Evolutionary conservation across 2,329 filamentous ascomycete genomes (phyloP).

Genomic region (Blastomyces parvus): DNA sequence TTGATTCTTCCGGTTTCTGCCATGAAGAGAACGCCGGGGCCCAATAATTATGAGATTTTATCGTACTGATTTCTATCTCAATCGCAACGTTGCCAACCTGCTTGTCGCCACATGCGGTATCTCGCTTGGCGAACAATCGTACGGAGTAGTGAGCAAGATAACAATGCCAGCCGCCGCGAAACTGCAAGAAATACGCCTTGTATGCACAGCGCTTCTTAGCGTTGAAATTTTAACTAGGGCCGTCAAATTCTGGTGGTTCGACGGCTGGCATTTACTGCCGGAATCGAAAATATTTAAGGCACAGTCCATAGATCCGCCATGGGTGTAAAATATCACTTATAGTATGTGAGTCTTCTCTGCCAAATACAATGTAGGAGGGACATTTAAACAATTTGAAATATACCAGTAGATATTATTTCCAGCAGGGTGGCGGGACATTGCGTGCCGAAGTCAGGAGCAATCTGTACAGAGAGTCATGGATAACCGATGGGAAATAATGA

Average conservation of each 20-base stretch:
- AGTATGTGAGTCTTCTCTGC: background rate
- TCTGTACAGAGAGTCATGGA: too few relatives aligned
- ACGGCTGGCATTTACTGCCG: background rate
- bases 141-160: background rate
- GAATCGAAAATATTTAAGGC: background rate
- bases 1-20: background rate
- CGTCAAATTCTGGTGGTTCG: background rate
- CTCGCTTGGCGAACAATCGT: background rate
- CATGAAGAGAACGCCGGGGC: background rate
- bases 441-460: too few relatives aligned
- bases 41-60: background rate
- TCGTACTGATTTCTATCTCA: background rate
- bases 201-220: slow-evolving; percentile 5
- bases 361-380: background rate
- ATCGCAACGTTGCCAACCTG: background rate
- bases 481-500: too few relatives aligned
- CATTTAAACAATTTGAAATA: background rate
- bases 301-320: background rate
- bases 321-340: background rate
- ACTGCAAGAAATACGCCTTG: background rate
- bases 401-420: background rate
- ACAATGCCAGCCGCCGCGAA: background rate
- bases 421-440: too few relatives aligned
- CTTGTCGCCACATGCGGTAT: background rate
- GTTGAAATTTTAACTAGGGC: background rate